phyloP scores from a whole-genome alignment of 441 rosid genomes.

The Erysimum pusillum region DNA sequence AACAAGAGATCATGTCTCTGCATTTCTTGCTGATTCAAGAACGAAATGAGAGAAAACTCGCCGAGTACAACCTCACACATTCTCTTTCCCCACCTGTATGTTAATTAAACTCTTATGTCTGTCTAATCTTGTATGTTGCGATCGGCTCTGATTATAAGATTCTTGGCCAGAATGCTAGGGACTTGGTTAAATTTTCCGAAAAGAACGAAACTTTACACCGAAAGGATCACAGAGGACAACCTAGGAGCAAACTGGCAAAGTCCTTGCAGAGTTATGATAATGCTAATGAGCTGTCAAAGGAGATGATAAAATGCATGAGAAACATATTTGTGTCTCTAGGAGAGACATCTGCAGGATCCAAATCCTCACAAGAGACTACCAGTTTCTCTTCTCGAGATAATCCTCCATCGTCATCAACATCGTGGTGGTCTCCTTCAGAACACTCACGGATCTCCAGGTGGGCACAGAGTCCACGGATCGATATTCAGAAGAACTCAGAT shows the following conservation, averaged over 20 bases:
- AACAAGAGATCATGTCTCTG: slow-evolving; percentile 69
- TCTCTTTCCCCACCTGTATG: slow-evolving; percentile 60
- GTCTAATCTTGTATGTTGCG: slow-evolving; percentile 9
- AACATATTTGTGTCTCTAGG: slow-evolving; percentile 67
- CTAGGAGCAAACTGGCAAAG: slow-evolving; percentile 56
- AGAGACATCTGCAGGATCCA: slow-evolving; percentile 57
- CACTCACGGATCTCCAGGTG: slow-evolving; percentile 66
- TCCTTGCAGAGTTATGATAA: slow-evolving; percentile 48
- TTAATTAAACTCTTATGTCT: slow-evolving; percentile 23
- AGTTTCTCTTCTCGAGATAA: slow-evolving; percentile 55
- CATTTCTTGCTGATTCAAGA: slow-evolving; percentile 82
- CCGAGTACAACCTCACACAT: slow-evolving; percentile 70
- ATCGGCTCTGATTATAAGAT: slow-evolving; percentile 32
- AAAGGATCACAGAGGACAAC: slow-evolving; percentile 49
- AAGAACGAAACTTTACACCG: slow-evolving; percentile 10
- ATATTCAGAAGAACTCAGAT: slow-evolving; percentile 60
- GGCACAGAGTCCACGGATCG: slow-evolving; percentile 74
- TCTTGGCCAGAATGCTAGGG: slow-evolving; percentile 39
- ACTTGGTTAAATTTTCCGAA: slow-evolving; percentile 32
- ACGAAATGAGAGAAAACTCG: slow-evolving; percentile 78
- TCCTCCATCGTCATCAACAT: slow-evolving; percentile 56
- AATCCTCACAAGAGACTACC: slow-evolving; percentile 55
- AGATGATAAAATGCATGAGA: slow-evolving; percentile 71
- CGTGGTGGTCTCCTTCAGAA: slow-evolving; percentile 80
- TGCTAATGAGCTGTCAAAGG: slow-evolving; percentile 64